Conservation (phyloP, 352 stramenopile genomes). For the Globisporangium echinulatum region DNA sequence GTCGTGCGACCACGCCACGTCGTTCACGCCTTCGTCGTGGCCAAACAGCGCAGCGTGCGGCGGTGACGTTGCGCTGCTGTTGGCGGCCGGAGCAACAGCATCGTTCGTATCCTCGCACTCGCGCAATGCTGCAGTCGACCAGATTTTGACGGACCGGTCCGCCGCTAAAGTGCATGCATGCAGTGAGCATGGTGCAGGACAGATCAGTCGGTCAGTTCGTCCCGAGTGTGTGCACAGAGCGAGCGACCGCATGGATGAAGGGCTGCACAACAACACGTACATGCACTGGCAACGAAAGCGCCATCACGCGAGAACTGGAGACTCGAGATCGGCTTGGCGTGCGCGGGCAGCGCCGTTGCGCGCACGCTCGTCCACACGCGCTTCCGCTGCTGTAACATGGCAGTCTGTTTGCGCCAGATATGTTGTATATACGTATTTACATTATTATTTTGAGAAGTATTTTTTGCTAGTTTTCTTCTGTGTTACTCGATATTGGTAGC, state of each 20-base stretch:
- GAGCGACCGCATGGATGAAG: too few species aligned
- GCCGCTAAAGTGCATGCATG: constrained; percentile 29
- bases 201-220: too few species aligned
- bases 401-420: too few species aligned
- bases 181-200: constrained; percentile 3
- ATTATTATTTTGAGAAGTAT: too few species aligned
- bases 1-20: constrained; percentile 88
- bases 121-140: constrained; percentile 28
- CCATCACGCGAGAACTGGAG: constrained; percentile 60
- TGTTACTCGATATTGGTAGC: too few species aligned
- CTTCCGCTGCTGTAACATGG: too few species aligned
- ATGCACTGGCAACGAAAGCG: constrained; percentile 53
- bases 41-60: constrained; percentile 54
- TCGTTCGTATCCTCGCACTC: constrained; percentile 1
- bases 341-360: constrained; percentile 19
- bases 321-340: constrained; percentile 70
- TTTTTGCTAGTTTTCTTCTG: too few species aligned
- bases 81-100: not conserved
- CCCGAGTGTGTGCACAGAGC: too few species aligned
- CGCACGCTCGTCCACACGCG: not conserved
- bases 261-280: constrained; percentile 17
- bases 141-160: constrained; percentile 76
- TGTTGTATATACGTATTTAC: too few species aligned
- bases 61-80: constrained; percentile 11
- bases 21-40: constrained; percentile 93